Evolutionary conservation across 345 rosid genomes (phyloP).

Genomic region (Ailanthus altissimus): DNA sequence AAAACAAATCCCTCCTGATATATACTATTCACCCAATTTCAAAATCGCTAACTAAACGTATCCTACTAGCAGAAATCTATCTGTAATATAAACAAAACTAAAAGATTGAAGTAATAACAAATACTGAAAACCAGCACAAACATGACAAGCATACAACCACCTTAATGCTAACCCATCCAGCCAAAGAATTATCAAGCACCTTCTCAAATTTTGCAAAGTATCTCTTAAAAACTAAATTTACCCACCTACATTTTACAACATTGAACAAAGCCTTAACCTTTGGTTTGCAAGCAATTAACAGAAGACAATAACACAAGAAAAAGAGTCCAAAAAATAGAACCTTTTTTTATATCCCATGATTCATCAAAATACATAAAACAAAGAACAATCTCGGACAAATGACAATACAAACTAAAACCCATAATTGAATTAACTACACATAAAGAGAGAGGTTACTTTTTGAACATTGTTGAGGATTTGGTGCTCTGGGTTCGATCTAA

Average conservation of each 20-base stretch:
- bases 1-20: neutral
- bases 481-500: constrained; percentile 14
- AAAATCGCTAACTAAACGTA: neutral
- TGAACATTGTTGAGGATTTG: constrained; percentile 39
- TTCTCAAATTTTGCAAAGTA: neutral
- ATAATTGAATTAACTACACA: neutral
- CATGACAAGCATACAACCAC: neutral
- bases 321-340: neutral
- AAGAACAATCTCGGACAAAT: neutral
- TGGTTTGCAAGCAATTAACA: neutral
- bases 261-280: neutral
- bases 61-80: neutral
- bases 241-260: neutral
- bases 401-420: neutral
- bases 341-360: neutral
- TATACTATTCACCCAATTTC: neutral
- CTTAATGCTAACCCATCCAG: neutral
- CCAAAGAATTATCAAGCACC: neutral
- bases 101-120: neutral
- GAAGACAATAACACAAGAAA: neutral
- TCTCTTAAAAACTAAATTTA: neutral
- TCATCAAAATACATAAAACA: neutral
- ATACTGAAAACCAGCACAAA: neutral
- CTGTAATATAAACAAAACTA: neutral
- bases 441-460: constrained; percentile 37